Base-by-base conservation (phyloP, 1,284 basidiomycete species). In the Ceratobasidium sp. region DNA sequence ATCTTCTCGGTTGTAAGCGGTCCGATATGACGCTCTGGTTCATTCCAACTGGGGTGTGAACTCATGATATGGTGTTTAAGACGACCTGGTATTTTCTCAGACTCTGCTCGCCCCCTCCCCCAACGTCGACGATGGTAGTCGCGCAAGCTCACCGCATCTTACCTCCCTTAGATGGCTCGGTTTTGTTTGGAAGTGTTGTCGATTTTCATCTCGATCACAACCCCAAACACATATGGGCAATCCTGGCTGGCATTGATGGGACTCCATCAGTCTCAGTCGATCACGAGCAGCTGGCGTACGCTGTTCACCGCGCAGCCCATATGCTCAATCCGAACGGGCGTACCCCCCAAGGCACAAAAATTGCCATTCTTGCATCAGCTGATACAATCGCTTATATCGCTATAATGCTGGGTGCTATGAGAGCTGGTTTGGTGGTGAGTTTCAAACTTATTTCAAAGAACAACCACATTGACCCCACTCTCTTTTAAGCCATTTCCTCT, bases 91-190 rank as follows among this genome's bases (percentile, higher is more conserved):
- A n/a, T n/a, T n/a, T n/a, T n/a, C n/a, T 17, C 41, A 29, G n/a
- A 22, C 44, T 17, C 2, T 48, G 11, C 4, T 27, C 31, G 45
- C 1, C 31, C 24, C 15, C 9, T 47, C 19, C 60, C 17, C 14
- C 17, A 22, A 17, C 45, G 11, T 15, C 60, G 19, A 31, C 44
- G 0, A 78, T 41, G 74, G 74, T 57, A 59, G 75, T 31, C 69
- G n/a, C 24, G 75, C 77, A 29, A 80, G 53, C 15, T 66, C 41
- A 69, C 75, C 24, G n/a, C 1, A 33, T 31, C 24, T 51, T 66
- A 1, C 66, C 66, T 0, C 53, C 66, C 9, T 24, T 24, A 5
- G 53, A 69, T 45, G 66, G 66, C 1, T 54, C 66, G 5, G 27
- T 69, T 27, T 41, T 53, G 22, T 14, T 54, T 2, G 22, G 19